Percentiles rank a stretch among this genome's conserved stretches.
phyloP scores from a whole-genome alignment of 306 rosid genomes.

The Cucumis sativus region Cucumber_9930_V3 NC_026659.2:30384001-30384500 shows the following conservation, averaged over 20 bases:
- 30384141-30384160: conserved; percentile 84
- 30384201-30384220: background rate
- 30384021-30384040: background rate
- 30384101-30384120: conserved; percentile 48
- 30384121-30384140: conserved; percentile 54
- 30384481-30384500: background rate
- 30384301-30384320: conserved; percentile 69
- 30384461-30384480: conserved; percentile 50
- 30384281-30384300: conserved; percentile 15
- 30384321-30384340: conserved; percentile 65
- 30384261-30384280: background rate
- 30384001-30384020: background rate
- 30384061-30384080: conserved; percentile 49
- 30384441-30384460: conserved; percentile 74
- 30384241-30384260: background rate
- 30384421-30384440: conserved; percentile 34
- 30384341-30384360: conserved; percentile 82
- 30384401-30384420: conserved; percentile 77
- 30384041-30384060: conserved; percentile 28
- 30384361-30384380: conserved; percentile 59
- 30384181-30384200: conserved; percentile 67
- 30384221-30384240: background rate
- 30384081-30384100: conserved; percentile 58
- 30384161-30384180: conserved; percentile 78
- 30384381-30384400: conserved; percentile 80